Percentiles rank a stretch among this genome's conserved stretches.
phyloP scores from a whole-genome alignment of 768 basidiomycete species.

The Leccinellum albellum region DNA sequence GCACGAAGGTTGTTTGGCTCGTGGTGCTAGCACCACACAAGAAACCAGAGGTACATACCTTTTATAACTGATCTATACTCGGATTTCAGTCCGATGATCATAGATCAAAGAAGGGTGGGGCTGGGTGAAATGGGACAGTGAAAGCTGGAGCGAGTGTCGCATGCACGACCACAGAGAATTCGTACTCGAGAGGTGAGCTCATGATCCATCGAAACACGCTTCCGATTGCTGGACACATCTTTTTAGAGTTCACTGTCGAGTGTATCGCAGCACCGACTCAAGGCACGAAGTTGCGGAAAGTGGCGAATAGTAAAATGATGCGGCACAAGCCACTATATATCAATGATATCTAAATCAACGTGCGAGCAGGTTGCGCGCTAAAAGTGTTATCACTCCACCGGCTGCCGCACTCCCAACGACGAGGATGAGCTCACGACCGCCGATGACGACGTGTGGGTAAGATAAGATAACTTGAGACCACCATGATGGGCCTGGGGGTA shows the following conservation, averaged over 20 bases:
- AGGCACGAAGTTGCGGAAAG: slow-evolving; percentile 3
- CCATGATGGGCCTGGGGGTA: slow-evolving; percentile 1
- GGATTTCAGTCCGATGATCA: neutral
- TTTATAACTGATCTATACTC: neutral
- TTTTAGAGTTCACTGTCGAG: slow-evolving; percentile 28
- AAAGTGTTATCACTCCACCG: slow-evolving; percentile 25
- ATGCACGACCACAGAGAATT: slow-evolving; percentile 43
- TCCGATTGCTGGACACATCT: neutral
- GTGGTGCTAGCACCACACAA: slow-evolving; percentile 73
- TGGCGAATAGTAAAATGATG: neutral
- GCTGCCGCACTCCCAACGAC: slow-evolving; percentile 27
- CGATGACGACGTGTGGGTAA: slow-evolving; percentile 6
- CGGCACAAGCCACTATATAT: neutral
- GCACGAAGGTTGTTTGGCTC: slow-evolving; percentile 59
- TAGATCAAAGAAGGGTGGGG: slow-evolving; percentile 68
- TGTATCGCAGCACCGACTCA: slow-evolving; percentile 21
- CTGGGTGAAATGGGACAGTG: slow-evolving; percentile 58
- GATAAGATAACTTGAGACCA: slow-evolving; percentile 8
- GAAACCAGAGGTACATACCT: slow-evolving; percentile 56
- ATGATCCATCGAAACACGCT: neutral
- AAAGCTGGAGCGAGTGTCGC: slow-evolving; percentile 41
- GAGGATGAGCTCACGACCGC: slow-evolving; percentile 25
- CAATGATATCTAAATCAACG: slow-evolving; percentile 8
- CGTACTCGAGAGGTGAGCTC: slow-evolving; percentile 43
- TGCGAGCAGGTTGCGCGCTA: slow-evolving; percentile 19